Conservation (phyloP, 257 asterid species). For the Voacanga thouarsii region DNA sequence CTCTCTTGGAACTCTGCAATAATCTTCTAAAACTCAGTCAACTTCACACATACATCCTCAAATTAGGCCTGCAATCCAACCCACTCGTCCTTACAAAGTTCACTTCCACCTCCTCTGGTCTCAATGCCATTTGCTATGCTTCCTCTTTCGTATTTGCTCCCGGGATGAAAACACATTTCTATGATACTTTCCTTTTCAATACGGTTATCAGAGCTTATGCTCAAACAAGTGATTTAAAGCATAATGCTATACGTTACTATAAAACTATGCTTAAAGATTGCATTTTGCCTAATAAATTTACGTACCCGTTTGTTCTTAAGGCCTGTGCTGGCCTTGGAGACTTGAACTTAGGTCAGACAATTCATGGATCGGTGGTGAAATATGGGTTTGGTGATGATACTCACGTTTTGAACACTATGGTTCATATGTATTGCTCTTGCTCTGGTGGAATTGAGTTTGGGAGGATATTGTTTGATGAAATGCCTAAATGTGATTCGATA, state of each 20-base stretch:
- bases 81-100: slow-evolving; percentile 66
- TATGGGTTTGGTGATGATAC: slow-evolving; percentile 49
- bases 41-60: slow-evolving; percentile 52
- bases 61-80: slow-evolving; percentile 60
- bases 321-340: slow-evolving; percentile 74
- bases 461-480: slow-evolving; percentile 62
- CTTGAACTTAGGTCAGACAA: slow-evolving; percentile 39
- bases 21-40: slow-evolving; percentile 57
- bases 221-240: slow-evolving; percentile 36
- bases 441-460: slow-evolving; percentile 46
- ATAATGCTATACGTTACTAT: slow-evolving; percentile 38
- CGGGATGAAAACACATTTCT: slow-evolving; percentile 38
- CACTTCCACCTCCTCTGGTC: slow-evolving; percentile 55
- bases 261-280: slow-evolving; percentile 41
- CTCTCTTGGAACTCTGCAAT: slow-evolving; percentile 58
- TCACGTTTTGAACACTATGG: slow-evolving; percentile 59
- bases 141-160: slow-evolving; percentile 54
- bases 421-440: slow-evolving; percentile 62
- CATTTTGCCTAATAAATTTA: slow-evolving; percentile 60
- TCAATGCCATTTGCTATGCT: slow-evolving; percentile 48
- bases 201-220: slow-evolving; percentile 66
- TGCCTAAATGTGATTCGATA: slow-evolving; percentile 41
- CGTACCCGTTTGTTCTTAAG: slow-evolving; percentile 74
- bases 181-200: slow-evolving; percentile 74
- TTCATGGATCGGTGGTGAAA: slow-evolving; percentile 57